Base-by-base conservation (phyloP, 192 early-diverging fungal genomes). In the Martensiomyces pterosporus region DNA sequence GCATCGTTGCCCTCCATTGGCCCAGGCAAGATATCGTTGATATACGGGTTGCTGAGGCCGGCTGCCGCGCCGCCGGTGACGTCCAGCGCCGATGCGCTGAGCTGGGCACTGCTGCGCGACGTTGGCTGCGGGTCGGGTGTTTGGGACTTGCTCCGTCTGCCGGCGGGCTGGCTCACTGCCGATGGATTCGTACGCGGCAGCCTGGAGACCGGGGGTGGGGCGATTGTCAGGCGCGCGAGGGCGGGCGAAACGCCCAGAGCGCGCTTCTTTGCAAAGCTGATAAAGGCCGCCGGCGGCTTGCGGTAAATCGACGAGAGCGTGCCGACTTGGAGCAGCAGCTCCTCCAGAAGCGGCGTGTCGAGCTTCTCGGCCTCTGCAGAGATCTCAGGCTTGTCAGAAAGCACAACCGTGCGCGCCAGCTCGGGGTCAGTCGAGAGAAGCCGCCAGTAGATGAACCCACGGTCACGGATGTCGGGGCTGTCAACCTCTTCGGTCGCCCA, bases 381-480 rank as follows among this genome's bases (percentile, higher is more conserved):
- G 42, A 99, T 98, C 43, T 88, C 78, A 10, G 94, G 94, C 56
- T 93, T 97, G 34, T 96, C 92, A 9, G 87, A 85, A 14, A 99
- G 73, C 12, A 99, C 86, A 16, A 99, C 83, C 0, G 88, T 79
- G 36, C 65, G 65, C 25, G 63, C 65, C 60, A 75, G 63, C 29
- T 86, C 86, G 12, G 93, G 92, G 59, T 98, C 91, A 1, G 94
- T 94, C 9, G 93, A 94, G 15, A 99, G 70, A 47, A 99, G 67
- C 14, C 97, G 77, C 94, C 97, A 98, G 73, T 98, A 98, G 55
- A 99, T 94, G 48, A 91, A 98, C 4, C 91, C 97, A 36, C 97
- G 84, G 69, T 99, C 97, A 43, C 97, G 84, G 46, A 99, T 77
- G 76, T 99, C 97, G 1, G 97, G 97, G 65, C 97, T 97, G 56